These are phyloP conservation scores for Prunus yedoensis DNA, from an alignment of 331 rosid species.

Conservation along the genomic window DNA sequence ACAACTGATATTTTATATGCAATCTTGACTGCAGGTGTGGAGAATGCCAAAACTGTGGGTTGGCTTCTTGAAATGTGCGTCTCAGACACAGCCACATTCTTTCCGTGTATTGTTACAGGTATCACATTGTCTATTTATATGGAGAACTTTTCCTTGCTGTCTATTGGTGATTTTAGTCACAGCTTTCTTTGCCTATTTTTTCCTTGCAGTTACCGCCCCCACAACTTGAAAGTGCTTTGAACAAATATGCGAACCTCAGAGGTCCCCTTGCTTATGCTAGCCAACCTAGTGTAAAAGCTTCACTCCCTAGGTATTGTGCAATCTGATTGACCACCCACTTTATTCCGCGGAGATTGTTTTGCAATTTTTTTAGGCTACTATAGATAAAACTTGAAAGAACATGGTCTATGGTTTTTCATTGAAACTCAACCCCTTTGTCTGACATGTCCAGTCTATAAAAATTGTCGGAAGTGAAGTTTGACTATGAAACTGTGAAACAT, in stretches of 20 bases:
- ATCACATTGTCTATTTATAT: constrained; percentile 19
- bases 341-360: not conserved
- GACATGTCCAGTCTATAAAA: too few species aligned
- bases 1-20: constrained; percentile 28
- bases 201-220: constrained; percentile 80
- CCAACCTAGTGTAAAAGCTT: constrained; percentile 70
- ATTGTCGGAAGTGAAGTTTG: too few species aligned
- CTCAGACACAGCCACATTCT: constrained; percentile 95
- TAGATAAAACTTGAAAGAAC: too few species aligned
- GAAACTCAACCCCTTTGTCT: not conserved
- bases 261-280: constrained; percentile 76
- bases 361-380: not conserved
- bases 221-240: constrained; percentile 84
- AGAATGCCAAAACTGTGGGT: constrained; percentile 97
- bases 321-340: constrained; percentile 1
- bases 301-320: constrained; percentile 65
- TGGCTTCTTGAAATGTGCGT: constrained; percentile 95
- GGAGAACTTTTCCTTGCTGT: constrained; percentile 4
- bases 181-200: constrained; percentile 1
- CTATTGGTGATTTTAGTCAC: constrained; percentile 1
- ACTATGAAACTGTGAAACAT: too few species aligned
- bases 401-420: not conserved
- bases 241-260: constrained; percentile 71
- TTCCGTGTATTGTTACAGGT: constrained; percentile 89
- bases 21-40: constrained; percentile 71